Conservation (phyloP, 345 rosid species). For the Noccaea caerulescens region DNA sequence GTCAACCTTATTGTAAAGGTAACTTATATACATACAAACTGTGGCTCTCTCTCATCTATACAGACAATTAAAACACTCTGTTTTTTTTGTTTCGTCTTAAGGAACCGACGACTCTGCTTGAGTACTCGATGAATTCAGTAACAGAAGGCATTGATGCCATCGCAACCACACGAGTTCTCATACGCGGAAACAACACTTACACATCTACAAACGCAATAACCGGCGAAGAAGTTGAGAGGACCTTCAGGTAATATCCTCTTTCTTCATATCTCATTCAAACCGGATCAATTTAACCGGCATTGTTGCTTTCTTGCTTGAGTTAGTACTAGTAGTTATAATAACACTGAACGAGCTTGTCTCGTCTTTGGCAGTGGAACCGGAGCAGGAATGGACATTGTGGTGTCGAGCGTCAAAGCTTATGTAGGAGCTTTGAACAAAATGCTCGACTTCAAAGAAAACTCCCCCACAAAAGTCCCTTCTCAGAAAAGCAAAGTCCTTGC, state of each 20-base stretch:
- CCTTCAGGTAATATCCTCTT: conserved; percentile 66
- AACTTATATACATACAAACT: neutral
- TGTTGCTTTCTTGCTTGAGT: neutral
- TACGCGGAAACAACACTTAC: conserved; percentile 62
- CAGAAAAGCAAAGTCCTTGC: conserved; percentile 48
- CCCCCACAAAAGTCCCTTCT: conserved; percentile 39
- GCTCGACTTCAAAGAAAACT: conserved; percentile 61
- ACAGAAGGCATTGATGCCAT: conserved; percentile 98
- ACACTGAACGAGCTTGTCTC: neutral
- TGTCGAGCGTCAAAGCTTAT: conserved; percentile 92
- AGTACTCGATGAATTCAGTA: conserved; percentile 83
- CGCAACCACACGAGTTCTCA: conserved; percentile 88
- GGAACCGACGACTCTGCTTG: conserved; percentile 67
- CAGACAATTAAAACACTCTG: neutral
- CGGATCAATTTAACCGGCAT: neutral
- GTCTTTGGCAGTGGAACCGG: conserved; percentile 68
- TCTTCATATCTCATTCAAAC: conserved; percentile 3
- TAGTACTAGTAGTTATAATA: neutral
- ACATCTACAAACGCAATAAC: conserved; percentile 58
- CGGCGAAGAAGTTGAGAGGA: conserved; percentile 61
- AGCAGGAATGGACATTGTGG: conserved; percentile 86
- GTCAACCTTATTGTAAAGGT: conserved; percentile 89
- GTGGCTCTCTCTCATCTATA: neutral
- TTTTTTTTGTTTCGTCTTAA: no score
- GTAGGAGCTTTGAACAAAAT: conserved; percentile 86